A percentile compares a stretch with the other conserved stretches of the same genome.
Conservation (phyloP, 2,329 filamentous ascomycete species). For the Cadophora sp. region DNA sequence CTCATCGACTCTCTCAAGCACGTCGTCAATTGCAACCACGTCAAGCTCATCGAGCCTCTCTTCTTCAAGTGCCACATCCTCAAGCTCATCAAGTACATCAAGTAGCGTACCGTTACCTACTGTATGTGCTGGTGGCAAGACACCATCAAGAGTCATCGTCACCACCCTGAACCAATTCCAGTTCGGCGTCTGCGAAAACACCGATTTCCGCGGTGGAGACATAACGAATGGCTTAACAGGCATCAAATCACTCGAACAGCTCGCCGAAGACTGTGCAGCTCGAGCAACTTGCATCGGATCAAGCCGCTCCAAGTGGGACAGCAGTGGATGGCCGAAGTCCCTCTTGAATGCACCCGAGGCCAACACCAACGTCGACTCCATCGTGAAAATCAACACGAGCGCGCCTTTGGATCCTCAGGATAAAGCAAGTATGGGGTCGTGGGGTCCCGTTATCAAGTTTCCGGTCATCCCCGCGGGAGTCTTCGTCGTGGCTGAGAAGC, state of each 20-base stretch:
- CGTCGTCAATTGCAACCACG: background rate
- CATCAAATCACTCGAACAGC: constrained; percentile 1
- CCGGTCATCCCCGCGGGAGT: constrained; percentile 32
- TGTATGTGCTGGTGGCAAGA: constrained; percentile 1
- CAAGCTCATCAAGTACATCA: background rate
- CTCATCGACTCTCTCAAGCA: background rate
- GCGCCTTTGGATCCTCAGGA: background rate
- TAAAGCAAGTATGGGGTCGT: constrained; percentile 21
- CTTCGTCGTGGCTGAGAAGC: constrained; percentile 23
- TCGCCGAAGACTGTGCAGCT: background rate
- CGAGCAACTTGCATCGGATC: background rate
- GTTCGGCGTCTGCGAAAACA: constrained; percentile 1
- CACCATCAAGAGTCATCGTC: background rate
- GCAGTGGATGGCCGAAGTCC: background rate
- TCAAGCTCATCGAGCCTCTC: background rate
- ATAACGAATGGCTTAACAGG: background rate
- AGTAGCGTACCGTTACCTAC: background rate
- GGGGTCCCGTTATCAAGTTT: constrained; percentile 31
- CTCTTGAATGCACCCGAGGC: background rate
- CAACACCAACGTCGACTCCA: background rate
- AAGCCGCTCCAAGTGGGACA: background rate
- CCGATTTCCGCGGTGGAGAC: background rate
- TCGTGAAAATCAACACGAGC: background rate
- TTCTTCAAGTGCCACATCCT: background rate
- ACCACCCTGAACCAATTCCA: background rate